phyloP scores from a whole-genome alignment of 2,329 filamentous ascomycete species.

The Diatrype stigma region DNA sequence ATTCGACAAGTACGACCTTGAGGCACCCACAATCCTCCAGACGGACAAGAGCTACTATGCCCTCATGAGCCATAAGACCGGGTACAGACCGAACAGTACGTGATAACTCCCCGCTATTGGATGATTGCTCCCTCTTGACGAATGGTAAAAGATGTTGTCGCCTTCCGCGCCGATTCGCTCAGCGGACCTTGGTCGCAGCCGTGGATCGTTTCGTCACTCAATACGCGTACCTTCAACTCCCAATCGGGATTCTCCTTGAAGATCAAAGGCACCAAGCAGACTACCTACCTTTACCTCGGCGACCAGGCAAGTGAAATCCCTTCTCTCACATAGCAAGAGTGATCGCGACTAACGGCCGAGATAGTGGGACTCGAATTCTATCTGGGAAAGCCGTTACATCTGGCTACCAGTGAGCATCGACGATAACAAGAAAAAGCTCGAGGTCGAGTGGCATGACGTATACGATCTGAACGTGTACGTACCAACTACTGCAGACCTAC shows the following conservation, averaged over 20 bases:
- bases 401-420: conserved; percentile 52
- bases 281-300: conserved; percentile 47
- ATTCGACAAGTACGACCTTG: conserved; percentile 57
- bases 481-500: conserved; percentile 10
- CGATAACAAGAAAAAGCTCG: conserved; percentile 45
- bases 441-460: conserved; percentile 50
- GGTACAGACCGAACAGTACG: conserved; percentile 54
- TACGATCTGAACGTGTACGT: conserved; percentile 48
- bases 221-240: conserved; percentile 49
- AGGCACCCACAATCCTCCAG: conserved; percentile 57
- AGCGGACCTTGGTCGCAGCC: conserved; percentile 51
- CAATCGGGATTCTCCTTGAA: conserved; percentile 47
- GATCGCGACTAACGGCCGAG: background rate
- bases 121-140: background rate
- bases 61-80: conserved; percentile 60
- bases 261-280: conserved; percentile 44
- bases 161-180: conserved; percentile 48
- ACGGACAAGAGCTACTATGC: conserved; percentile 57
- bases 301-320: conserved; percentile 31
- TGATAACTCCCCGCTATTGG: background rate
- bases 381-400: conserved; percentile 55
- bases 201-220: conserved; percentile 45
- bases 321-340: no score
- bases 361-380: conserved; percentile 49
- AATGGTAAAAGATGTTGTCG: conserved; percentile 40